phyloP scores from a whole-genome alignment of 176 grass and related monocot genomes.

The Rhynchospora pubera region DNA sequence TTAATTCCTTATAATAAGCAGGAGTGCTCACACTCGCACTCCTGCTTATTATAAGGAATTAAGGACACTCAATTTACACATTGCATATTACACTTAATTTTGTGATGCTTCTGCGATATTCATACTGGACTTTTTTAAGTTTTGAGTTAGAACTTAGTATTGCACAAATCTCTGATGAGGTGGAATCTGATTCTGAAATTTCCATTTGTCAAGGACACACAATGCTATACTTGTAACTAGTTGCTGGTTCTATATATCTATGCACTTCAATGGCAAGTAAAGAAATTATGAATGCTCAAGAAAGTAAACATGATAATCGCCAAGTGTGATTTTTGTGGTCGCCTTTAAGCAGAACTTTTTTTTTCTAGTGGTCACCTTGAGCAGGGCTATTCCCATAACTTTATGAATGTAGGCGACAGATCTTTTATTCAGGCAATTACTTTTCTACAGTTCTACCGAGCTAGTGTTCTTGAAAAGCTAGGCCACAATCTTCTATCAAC shows the following conservation, averaged over 20 bases:
- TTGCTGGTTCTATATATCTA: not conserved
- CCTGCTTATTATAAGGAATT: not conserved
- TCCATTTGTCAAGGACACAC: no score
- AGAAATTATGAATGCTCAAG: not conserved
- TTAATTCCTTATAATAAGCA: no score
- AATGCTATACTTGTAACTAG: not conserved
- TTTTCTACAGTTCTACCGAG: not conserved
- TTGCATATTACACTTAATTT: not conserved
- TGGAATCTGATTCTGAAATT: not conserved
- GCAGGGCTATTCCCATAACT: not conserved
- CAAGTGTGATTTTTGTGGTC: not conserved
- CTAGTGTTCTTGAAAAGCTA: not conserved
- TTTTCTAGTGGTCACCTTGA: no score
- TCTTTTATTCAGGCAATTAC: not conserved
- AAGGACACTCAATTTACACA: not conserved
- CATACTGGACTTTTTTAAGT: not conserved
- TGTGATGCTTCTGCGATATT: not conserved
- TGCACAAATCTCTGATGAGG: no score
- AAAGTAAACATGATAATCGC: not conserved
- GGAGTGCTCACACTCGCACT: no score
- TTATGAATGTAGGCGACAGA: not conserved
- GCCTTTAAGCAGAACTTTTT: no score
- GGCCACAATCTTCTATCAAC: not conserved
- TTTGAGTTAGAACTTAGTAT: no score
- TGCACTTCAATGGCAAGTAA: not conserved